phyloP scores from a whole-genome alignment of 805 yeast genomes.

The Myxozyma melibiosi region DNA sequence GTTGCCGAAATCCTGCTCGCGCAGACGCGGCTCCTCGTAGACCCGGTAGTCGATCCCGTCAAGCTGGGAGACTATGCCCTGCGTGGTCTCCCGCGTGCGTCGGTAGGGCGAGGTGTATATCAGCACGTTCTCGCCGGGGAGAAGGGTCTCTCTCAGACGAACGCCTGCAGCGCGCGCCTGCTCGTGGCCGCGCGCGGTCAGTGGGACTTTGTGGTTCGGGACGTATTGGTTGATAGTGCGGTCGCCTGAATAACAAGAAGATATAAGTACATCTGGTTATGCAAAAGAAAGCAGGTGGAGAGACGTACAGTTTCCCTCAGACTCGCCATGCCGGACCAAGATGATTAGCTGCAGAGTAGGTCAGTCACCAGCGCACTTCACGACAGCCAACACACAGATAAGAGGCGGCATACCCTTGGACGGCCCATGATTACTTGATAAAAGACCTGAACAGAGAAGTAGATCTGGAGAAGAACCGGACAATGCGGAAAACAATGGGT shows the following conservation, averaged over 20 bases:
- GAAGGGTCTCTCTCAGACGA: constrained; percentile 43
- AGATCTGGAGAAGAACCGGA: background rate
- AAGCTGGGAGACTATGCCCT: constrained; percentile 64
- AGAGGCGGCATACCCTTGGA: constrained; percentile 19
- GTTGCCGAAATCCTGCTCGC: constrained; percentile 95
- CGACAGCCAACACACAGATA: background rate
- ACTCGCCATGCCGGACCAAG: constrained; percentile 88
- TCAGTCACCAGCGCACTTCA: background rate
- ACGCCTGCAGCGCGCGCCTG: constrained; percentile 45
- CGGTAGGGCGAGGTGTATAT: constrained; percentile 86
- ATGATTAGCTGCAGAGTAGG: constrained; percentile 60
- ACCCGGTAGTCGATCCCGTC: constrained; percentile 54
- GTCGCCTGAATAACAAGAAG: constrained; percentile 52
- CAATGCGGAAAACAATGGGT: background rate
- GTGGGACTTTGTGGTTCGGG: constrained; percentile 77
- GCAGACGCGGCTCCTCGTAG: constrained; percentile 84
- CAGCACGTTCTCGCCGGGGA: constrained; percentile 59
- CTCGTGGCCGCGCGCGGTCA: constrained; percentile 69
- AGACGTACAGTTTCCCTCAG: constrained; percentile 70
- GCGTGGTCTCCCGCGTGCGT: constrained; percentile 82
- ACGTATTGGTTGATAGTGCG: constrained; percentile 74
- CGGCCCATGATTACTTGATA: constrained; percentile 17
- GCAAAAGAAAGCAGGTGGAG: background rate
- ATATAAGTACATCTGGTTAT: background rate
- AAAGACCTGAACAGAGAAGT: background rate